Evolutionary conservation across 441 rosid species (phyloP), one percentile per base, ranked within the genome.

Genomic region (Populus hybrid): DNA sequence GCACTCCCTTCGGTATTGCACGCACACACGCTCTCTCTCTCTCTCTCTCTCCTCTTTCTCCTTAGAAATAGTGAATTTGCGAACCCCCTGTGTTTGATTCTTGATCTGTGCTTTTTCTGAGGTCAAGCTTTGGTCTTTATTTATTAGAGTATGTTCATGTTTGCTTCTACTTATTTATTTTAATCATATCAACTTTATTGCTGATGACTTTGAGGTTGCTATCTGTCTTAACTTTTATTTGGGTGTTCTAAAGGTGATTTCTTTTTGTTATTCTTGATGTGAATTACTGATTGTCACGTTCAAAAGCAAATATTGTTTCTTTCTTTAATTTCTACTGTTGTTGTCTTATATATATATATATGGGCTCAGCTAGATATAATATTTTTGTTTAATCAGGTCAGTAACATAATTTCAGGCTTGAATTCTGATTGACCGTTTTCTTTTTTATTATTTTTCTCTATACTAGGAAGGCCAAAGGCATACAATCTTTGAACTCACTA

Each of bases 1-100:
- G 88, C 90, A 84, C 87, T 59, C 57, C 35, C 65, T 67, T 84
- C 83, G 89, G 92, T 88, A 85, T 78, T 30, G 2, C 32, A 26
- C 36, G 10, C 38, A 66, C 32, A 3, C 32, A 30, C 73, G 36
- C 66, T 34, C 42, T 67, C 7, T 66, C 24, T 24, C 24, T 24
- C 24, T 24, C 24, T 26, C 66, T 65, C 40, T 76, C 38, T 73
- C 42, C 67, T 66, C 75, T 42, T 30, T 24, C 40, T 32, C 68
- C 68, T 9, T 24, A 65, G 7, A 24, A 23, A 24, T 26, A 28
- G 50, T 69, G 26, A 57, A 59, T 69, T 71, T 67, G 14, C 66
- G 8, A 76, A 38, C 21, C 73, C 2, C 2, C 23, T 5, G 32
- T 3, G n/a, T 70, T 23, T 0, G 10, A 69, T 40, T 26, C 7